A percentile compares a stretch with the other conserved stretches of the same genome.
These are phyloP conservation scores for Cubamyces lactineus DNA, from an alignment of 768 basidiomycete genomes.

Conservation along the genomic window DNA sequence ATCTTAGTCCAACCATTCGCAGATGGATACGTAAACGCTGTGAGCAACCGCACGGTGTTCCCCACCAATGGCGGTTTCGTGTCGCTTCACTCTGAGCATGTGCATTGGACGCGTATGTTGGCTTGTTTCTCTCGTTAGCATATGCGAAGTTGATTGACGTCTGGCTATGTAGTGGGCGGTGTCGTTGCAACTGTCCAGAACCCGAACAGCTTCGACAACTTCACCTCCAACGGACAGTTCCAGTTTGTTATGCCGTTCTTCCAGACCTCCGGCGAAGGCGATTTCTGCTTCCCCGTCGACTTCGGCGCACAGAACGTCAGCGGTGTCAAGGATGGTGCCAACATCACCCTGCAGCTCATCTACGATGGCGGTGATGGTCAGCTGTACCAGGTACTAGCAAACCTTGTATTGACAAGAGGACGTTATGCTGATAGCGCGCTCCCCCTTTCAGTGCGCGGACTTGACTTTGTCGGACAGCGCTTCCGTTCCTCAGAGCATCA, in stretches of 20 bases:
- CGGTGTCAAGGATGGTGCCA: conserved; percentile 60
- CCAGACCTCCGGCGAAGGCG: conserved; percentile 57
- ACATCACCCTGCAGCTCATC: conserved; percentile 73
- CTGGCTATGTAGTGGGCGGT: conserved; percentile 47
- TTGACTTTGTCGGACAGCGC: conserved; percentile 62
- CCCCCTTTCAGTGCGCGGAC: conserved; percentile 70
- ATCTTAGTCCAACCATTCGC: conserved; percentile 5
- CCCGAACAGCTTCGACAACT: conserved; percentile 67
- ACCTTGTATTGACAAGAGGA: background rate
- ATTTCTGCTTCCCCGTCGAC: conserved; percentile 69
- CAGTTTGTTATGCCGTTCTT: conserved; percentile 50
- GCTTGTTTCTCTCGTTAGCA: background rate
- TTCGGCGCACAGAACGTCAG: conserved; percentile 52
- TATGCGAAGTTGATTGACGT: background rate
- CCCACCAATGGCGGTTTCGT: conserved; percentile 67
- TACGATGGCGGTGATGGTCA: conserved; percentile 72
- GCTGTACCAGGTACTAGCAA: conserved; percentile 65
- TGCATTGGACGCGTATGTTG: conserved; percentile 57
- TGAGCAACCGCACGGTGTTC: conserved; percentile 65
- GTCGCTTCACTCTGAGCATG: conserved; percentile 67
- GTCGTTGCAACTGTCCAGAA: conserved; percentile 57
- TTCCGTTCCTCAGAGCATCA: conserved; percentile 48
- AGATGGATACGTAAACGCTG: conserved; percentile 66
- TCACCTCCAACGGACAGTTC: conserved; percentile 46
- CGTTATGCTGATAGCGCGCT: background rate